A percentile compares a stretch with the other conserved stretches of the same genome.
phyloP scores from a whole-genome alignment of 345 rosid species.

The Sonneratia alba region DNA sequence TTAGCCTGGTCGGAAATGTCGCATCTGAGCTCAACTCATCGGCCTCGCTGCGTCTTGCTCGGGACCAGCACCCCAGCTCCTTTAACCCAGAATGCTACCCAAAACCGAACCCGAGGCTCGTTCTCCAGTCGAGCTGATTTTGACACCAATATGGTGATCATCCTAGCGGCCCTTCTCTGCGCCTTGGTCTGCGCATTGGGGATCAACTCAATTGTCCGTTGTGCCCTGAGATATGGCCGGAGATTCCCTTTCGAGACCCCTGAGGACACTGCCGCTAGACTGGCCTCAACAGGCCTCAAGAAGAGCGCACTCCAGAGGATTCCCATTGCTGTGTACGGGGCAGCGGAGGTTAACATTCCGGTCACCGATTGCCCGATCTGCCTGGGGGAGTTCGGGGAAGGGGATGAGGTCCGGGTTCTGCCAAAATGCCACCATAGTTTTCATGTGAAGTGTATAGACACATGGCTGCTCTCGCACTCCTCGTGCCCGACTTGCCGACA shows the following conservation, averaged over 20 bases:
- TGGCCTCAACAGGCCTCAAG: conserved; percentile 38
- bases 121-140: conserved; percentile 35
- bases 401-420: conserved; percentile 57
- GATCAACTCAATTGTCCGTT: conserved; percentile 47
- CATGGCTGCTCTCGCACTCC: conserved; percentile 54
- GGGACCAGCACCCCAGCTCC: conserved; percentile 15
- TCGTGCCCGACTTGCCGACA: conserved; percentile 69
- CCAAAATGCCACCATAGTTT: conserved; percentile 67
- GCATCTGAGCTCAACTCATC: neutral
- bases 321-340: conserved; percentile 48
- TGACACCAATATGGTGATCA: conserved; percentile 73
- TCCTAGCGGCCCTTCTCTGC: conserved; percentile 56
- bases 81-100: conserved; percentile 17
- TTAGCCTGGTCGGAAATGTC: neutral
- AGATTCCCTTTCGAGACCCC: conserved; percentile 35
- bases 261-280: conserved; percentile 25
- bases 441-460: conserved; percentile 60
- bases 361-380: conserved; percentile 66
- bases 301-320: conserved; percentile 45
- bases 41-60: conserved; percentile 34
- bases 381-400: conserved; percentile 56
- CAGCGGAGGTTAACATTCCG: conserved; percentile 28
- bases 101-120: conserved; percentile 8
- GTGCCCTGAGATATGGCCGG: conserved; percentile 46
- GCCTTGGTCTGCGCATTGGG: conserved; percentile 52